phyloP scores from a whole-genome alignment of 2,329 filamentous ascomycete genomes.

The Monilinia fructicola region DNA sequence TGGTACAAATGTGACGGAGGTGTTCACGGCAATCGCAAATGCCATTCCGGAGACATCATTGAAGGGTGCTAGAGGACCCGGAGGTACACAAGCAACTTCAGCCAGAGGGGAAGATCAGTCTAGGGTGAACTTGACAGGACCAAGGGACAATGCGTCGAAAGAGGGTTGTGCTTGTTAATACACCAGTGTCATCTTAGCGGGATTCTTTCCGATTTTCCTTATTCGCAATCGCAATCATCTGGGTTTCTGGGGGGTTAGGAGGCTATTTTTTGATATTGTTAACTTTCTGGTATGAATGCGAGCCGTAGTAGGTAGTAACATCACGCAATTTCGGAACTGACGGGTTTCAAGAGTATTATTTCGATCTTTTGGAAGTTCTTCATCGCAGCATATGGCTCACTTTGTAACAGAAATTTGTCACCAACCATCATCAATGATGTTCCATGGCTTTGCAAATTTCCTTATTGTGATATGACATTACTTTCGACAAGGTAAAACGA shows the following conservation, averaged over 20 bases:
- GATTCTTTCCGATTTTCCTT: conserved; percentile 25
- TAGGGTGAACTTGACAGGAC: conserved; percentile 78
- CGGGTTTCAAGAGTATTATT: conserved; percentile 6
- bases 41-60: conserved; percentile 95
- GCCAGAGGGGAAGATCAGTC: conserved; percentile 65
- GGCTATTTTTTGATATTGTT: conserved; percentile 30
- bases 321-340: not conserved
- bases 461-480: not conserved
- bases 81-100: conserved; percentile 54
- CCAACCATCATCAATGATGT: conserved; percentile 3
- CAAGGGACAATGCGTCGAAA: conserved; percentile 73
- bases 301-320: conserved; percentile 24
- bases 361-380: not conserved
- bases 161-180: conserved; percentile 84
- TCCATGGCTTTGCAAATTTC: not conserved
- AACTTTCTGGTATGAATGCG: conserved; percentile 33
- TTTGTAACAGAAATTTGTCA: conserved; percentile 18
- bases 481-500: conserved; percentile 13
- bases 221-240: conserved; percentile 27
- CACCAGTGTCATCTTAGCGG: conserved; percentile 24
- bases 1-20: conserved; percentile 88
- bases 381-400: conserved; percentile 3
- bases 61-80: conserved; percentile 79
- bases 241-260: conserved; percentile 30
- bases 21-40: conserved; percentile 97